phyloP scores from a whole-genome alignment of 768 basidiomycete species.

The Xerocomus potaroensis region DNA sequence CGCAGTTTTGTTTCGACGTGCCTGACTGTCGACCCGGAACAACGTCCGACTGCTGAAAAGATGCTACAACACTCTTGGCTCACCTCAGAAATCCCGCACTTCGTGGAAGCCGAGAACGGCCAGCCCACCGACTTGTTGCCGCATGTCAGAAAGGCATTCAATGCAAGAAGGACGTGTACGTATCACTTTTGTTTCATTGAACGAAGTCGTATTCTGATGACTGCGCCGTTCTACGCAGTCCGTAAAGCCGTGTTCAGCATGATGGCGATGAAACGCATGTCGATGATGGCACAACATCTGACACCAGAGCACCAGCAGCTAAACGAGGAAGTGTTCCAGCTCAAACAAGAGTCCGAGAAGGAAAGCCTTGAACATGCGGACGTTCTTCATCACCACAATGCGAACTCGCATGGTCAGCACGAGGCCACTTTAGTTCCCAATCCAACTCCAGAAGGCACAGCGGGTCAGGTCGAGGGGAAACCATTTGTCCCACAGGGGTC shows the following conservation, averaged over 20 bases:
- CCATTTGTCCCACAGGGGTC: constrained; percentile 1
- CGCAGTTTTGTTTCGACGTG: constrained; percentile 79
- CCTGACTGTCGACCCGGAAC: constrained; percentile 76
- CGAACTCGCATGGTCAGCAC: neutral
- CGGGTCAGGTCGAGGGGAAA: neutral
- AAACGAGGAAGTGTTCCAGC: constrained; percentile 55
- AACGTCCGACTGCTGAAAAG: constrained; percentile 75
- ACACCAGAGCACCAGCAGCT: constrained; percentile 46
- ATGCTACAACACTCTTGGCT: constrained; percentile 70
- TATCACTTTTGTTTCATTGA: constrained; percentile 12
- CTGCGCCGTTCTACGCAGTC: constrained; percentile 45
- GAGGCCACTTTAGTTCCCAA: neutral
- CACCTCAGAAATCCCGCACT: constrained; percentile 62
- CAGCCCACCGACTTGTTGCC: constrained; percentile 78
- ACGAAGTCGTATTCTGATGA: constrained; percentile 2
- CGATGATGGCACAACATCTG: constrained; percentile 42
- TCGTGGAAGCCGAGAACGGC: constrained; percentile 54
- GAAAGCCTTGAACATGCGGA: constrained; percentile 35
- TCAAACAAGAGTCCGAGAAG: constrained; percentile 80
- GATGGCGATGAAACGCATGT: constrained; percentile 81
- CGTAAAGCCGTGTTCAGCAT: constrained; percentile 84
- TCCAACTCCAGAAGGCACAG: neutral
- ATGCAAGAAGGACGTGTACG: constrained; percentile 83
- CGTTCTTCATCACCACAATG: constrained; percentile 49
- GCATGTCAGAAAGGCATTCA: constrained; percentile 83